Base-by-base conservation (phyloP, 148 eudicot genomes). In the Linanthus parryae region DNA sequence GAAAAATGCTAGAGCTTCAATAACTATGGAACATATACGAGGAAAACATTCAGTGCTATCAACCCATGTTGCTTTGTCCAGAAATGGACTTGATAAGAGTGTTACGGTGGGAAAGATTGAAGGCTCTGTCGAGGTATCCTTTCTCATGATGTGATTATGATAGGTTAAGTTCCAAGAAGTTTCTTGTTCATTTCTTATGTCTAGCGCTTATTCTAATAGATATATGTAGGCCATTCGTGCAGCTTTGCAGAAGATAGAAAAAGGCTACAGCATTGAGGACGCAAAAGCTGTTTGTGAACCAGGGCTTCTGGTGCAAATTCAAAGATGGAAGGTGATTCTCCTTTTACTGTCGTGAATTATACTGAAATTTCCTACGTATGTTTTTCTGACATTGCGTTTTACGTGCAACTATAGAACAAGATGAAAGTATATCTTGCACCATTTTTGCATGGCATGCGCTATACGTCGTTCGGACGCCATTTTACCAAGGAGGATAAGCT, bases 381-480 rank as follows among this genome's bases (percentile, higher is more conserved):
- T n/a, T n/a, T n/a, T n/a, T n/a, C n/a, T n/a, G n/a, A n/a, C n/a
- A n/a, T n/a, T n/a, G n/a, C n/a, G n/a, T n/a, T n/a, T n/a, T n/a
- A n/a, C n/a, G n/a, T n/a, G n/a, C n/a, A n/a, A n/a, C 18, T 72
- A 64, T 75, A 92, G 98, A 57, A 56, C 52, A 84, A 75, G 69
- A 75, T 92, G 56, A 75, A 42, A 72, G 83, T 92, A 27, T 77
- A 81, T 67, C 80, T 92, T 61, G 65, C 96, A 34, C 98, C 96
- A 41, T 84, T 92, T 67, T 62, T 92, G 3, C 19, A 68, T 81
- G 98, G 98, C 56, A 66, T 70, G 76, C 87, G 96, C 44, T 92
- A 92, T 50, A 84, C 98, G 22, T 92, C 98, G 17, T 87, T 64
- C 65, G 96, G 96, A 49, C 94, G 98, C 43, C 94, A 92, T 73